A percentile compares a stretch with the other conserved stretches of the same genome.
Conservation (phyloP, 2,329 filamentous ascomycete species). For the Chaetomiaceae sp. region DNA sequence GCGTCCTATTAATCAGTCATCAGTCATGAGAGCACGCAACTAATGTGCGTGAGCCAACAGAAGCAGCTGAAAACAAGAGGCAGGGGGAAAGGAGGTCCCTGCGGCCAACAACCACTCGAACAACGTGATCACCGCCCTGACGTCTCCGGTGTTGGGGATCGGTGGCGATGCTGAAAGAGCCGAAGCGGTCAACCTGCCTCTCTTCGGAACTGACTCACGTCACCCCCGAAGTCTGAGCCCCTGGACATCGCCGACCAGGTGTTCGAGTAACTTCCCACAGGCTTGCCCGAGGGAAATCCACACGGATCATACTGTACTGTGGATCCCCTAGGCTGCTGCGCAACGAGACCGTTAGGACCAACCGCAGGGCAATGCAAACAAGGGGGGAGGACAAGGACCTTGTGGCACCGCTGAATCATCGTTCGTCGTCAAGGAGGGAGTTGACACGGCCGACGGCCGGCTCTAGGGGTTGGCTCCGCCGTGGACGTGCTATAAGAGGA, state of each 20-base stretch:
- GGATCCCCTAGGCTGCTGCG: background rate
- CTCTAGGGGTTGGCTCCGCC: background rate
- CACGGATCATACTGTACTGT: constrained; percentile 10
- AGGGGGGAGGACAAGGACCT: background rate
- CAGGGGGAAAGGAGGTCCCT: background rate
- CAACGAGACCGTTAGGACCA: background rate
- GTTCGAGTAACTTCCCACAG: background rate
- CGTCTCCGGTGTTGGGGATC: background rate
- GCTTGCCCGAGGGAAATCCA: background rate
- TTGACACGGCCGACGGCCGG: background rate
- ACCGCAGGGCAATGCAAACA: constrained; percentile 4
- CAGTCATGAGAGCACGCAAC: background rate
- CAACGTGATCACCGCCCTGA: background rate
- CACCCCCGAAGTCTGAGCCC: background rate
- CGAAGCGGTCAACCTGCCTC: too few relatives aligned
- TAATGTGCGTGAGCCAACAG: background rate
- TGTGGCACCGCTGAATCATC: constrained; percentile 2
- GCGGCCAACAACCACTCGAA: background rate
- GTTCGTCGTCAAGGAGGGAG: background rate
- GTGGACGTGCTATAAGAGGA: background rate
- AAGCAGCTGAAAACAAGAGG: background rate
- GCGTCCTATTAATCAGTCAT: background rate
- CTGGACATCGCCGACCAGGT: background rate
- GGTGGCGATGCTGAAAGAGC: background rate
- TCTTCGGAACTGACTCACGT: background rate